A percentile compares a stretch with the other conserved stretches of the same genome.
These are phyloP conservation scores for Craspedostauros australis DNA, from an alignment of 108 stramenopile genomes.

Conservation along the genomic window DNA sequence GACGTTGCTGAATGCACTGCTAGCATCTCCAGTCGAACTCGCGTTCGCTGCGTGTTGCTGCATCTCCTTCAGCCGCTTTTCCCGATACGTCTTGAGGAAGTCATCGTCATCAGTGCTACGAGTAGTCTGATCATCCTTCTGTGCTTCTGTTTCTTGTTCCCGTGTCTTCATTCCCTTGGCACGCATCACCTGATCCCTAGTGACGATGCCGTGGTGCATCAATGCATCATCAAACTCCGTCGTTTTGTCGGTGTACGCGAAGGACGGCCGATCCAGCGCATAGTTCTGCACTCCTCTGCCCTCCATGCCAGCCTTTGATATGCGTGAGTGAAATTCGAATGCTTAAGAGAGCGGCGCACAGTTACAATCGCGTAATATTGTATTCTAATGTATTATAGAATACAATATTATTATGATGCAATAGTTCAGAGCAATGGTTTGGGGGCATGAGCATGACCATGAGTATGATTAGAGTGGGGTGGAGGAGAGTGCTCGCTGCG, in stretches of 20 bases:
- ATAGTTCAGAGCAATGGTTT: no score
- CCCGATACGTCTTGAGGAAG: conserved; percentile 51
- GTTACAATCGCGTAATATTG: no score
- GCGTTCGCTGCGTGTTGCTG: conserved; percentile 10
- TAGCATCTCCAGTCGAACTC: not conserved
- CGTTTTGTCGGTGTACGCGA: conserved; percentile 43
- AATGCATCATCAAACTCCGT: conserved; percentile 86
- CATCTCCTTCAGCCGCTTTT: conserved; percentile 44
- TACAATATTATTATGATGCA: no score
- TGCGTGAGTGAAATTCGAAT: no score
- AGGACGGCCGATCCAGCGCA: conserved; percentile 38
- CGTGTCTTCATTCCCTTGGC: conserved; percentile 53
- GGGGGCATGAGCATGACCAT: no score
- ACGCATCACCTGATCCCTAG: conserved; percentile 62
- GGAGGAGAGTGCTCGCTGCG: no score
- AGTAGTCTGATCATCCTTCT: not conserved
- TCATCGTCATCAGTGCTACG: conserved; percentile 30
- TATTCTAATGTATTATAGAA: no score
- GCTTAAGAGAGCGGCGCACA: no score
- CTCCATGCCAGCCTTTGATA: no score
- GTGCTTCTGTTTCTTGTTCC: conserved; percentile 1
- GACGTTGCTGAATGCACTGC: conserved; percentile 27
- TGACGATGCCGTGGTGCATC: conserved; percentile 52
- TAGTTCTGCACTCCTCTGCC: conserved; percentile 67
- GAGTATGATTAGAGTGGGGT: no score